phyloP scores from a whole-genome alignment of 1,284 basidiomycete genomes.

The Cutaneotrichosporon arboriforme region DNA sequence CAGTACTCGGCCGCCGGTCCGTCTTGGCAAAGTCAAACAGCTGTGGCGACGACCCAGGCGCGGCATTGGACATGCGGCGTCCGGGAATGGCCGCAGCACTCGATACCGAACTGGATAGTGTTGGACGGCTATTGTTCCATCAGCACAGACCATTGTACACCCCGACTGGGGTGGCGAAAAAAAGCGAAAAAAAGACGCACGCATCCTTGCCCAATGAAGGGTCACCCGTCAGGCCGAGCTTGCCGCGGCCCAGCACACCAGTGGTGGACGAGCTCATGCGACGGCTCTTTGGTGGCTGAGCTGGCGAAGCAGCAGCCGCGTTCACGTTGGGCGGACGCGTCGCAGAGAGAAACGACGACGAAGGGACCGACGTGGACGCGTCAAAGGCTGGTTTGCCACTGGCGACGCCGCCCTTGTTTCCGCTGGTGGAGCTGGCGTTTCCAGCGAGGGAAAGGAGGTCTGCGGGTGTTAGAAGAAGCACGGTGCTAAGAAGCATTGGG shows the following conservation, averaged over 20 bases:
- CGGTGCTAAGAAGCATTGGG: neutral
- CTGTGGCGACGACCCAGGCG: conserved; percentile 25
- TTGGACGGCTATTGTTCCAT: conserved; percentile 17
- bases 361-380: conserved; percentile 32
- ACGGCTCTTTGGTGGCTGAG: conserved; percentile 22
- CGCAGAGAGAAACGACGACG: conserved; percentile 32
- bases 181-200: neutral
- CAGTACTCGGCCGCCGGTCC: conserved; percentile 28
- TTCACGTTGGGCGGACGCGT: conserved; percentile 26
- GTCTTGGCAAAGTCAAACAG: conserved; percentile 45
- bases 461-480: conserved; percentile 11
- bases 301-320: conserved; percentile 5
- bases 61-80: conserved; percentile 27
- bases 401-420: neutral
- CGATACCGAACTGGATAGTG: conserved; percentile 15
- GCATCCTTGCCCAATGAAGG: conserved; percentile 1
- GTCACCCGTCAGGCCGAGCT: conserved; percentile 38
- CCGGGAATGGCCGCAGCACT: conserved; percentile 25
- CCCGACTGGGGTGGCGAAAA: no score
- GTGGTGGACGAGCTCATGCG: conserved; percentile 43
- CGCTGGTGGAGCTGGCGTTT: neutral
- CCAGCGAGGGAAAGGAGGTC: conserved; percentile 38
- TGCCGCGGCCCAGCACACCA: conserved; percentile 43
- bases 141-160: neutral
- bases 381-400: conserved; percentile 7